Evolutionary conservation across 345 rosid genomes (phyloP), one percentile per base, ranked within the genome.

Genomic region (Gynandropsis gynandra): DNA sequence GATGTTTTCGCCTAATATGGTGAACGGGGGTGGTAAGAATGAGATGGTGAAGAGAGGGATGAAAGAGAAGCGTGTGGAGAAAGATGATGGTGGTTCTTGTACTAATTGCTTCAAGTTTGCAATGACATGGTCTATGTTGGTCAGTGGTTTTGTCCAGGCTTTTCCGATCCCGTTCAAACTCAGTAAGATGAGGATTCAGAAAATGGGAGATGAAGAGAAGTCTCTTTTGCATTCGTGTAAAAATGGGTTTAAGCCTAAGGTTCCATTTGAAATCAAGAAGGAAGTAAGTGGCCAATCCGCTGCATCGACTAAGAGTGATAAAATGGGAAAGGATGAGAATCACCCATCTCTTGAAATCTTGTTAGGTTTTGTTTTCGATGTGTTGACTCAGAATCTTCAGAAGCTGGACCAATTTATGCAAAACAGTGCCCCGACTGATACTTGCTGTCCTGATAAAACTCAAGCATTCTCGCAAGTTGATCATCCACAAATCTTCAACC

Each of bases 71-170:
- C 68, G 50, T 50, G 27, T 31, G 47, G 72, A 70, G 41, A 71
- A 64, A 54, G 78, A 69, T 1, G 81, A 73, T 16, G 83, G 45
- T 20, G 75, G 58, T 49, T 76, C 93, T 65, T 81, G 96, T 56
- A 34, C 62, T 0, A 81, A 79, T 47, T 87, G 96, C 66, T 76
- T 81, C 64, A 82, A 78, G 62, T 87, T 87, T 76, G 82, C 89
- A 0, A 74, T 79, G 59, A 73, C 83, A 51, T 83, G 83, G 82
- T 77, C 95, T 7, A 55, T 83, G 75, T 65, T 83, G 78, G 76
- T 82, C 17, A 78, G 76, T 69, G 80, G 82, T 48, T 74, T 87
- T 54, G 76, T 72, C 46, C 83, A 83, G 71, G 78, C 89, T 43
- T 65, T 81, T 47, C 86, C 86, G 12, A 53, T 61, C 60, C 92